Evolutionary conservation across 106 monocot species (phyloP).

Genomic region (Xerophyta viscosa): DNA sequence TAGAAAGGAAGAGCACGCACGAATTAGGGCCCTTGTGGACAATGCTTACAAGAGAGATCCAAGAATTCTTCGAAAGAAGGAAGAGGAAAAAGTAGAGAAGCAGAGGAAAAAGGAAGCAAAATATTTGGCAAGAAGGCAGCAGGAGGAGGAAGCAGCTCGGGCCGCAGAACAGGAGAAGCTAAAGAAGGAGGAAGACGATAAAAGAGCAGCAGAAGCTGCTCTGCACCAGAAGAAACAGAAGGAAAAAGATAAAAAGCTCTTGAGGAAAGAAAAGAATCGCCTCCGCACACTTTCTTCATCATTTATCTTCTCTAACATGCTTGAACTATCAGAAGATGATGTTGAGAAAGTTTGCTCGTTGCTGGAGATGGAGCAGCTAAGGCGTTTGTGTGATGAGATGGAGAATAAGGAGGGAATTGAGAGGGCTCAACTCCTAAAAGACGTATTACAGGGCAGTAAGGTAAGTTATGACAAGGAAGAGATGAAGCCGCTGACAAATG

Average conservation of each 20-base stretch:
- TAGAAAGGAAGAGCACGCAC: slow-evolving; percentile 65
- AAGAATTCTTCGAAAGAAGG: slow-evolving; percentile 64
- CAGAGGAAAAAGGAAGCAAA: slow-evolving; percentile 71
- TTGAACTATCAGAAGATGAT: slow-evolving; percentile 50
- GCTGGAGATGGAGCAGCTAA: slow-evolving; percentile 50
- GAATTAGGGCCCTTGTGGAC: slow-evolving; percentile 66
- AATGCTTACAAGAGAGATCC: slow-evolving; percentile 86
- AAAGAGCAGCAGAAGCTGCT: slow-evolving; percentile 64
- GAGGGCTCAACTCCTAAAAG: slow-evolving; percentile 34
- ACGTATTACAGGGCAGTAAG: slow-evolving; percentile 20
- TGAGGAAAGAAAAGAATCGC: slow-evolving; percentile 72
- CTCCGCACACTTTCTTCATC: slow-evolving; percentile 44
- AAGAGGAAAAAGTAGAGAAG: slow-evolving; percentile 88
- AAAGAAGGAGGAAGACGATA: slow-evolving; percentile 68
- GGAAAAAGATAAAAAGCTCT: slow-evolving; percentile 82
- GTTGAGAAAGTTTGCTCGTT: slow-evolving; percentile 58
- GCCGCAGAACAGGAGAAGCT: slow-evolving; percentile 53
- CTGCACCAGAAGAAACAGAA: slow-evolving; percentile 68
- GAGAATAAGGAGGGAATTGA: slow-evolving; percentile 33
- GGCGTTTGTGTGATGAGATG: slow-evolving; percentile 55
- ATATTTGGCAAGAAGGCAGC: slow-evolving; percentile 47
- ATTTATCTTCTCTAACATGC: slow-evolving; percentile 23
- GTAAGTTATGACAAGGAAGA: slow-evolving; percentile 7
- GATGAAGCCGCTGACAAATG: slow-evolving; percentile 13
- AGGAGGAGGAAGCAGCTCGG: slow-evolving; percentile 69